Percentiles rank a stretch among this genome's conserved stretches.
These are phyloP conservation scores for Macaranga tanarius DNA, from an alignment of 441 rosid genomes.

Conservation along the genomic window DNA sequence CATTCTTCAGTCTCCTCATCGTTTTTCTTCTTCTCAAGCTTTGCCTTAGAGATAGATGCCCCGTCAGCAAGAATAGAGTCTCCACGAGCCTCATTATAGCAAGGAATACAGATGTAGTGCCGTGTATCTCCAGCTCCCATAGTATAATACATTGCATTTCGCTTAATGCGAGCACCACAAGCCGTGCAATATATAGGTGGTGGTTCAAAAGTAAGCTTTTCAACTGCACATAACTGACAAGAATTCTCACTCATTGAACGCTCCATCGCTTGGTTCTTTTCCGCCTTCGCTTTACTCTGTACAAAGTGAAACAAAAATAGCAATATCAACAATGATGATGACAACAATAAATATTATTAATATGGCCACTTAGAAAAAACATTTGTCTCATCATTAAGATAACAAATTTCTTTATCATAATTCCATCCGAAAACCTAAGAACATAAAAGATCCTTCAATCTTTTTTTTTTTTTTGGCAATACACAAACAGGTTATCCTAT, in stretches of 20 bases:
- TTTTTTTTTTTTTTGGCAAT: background rate
- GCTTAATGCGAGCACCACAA: constrained; percentile 97
- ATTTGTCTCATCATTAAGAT: background rate
- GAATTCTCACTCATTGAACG: constrained; percentile 99
- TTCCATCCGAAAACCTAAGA: background rate
- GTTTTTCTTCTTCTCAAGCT: constrained; percentile 98
- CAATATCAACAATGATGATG: background rate
- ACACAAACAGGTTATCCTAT: background rate
- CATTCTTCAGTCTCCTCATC: constrained; percentile 99
- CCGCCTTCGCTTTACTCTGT: constrained; percentile 98
- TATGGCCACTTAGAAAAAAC: too few species aligned
- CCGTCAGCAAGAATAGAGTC: constrained; percentile 82
- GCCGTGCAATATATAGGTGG: constrained; percentile 97
- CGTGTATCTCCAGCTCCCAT: constrained; percentile 96
- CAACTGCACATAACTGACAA: constrained; percentile 99
- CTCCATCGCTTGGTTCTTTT: constrained; percentile 99
- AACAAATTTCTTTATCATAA: background rate
- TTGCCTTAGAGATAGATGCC: constrained; percentile 61
- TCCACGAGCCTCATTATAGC: constrained; percentile 98
- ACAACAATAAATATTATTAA: background rate
- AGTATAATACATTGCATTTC: constrained; percentile 97
- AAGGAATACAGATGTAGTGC: constrained; percentile 94
- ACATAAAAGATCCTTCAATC: background rate
- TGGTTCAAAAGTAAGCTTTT: constrained; percentile 99
- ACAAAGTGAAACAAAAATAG: constrained; percentile 19